Evolutionary conservation across 805 yeast species (phyloP), one percentile per base, ranked within the genome.

Genomic region (Starmerella vaccinii): DNA sequence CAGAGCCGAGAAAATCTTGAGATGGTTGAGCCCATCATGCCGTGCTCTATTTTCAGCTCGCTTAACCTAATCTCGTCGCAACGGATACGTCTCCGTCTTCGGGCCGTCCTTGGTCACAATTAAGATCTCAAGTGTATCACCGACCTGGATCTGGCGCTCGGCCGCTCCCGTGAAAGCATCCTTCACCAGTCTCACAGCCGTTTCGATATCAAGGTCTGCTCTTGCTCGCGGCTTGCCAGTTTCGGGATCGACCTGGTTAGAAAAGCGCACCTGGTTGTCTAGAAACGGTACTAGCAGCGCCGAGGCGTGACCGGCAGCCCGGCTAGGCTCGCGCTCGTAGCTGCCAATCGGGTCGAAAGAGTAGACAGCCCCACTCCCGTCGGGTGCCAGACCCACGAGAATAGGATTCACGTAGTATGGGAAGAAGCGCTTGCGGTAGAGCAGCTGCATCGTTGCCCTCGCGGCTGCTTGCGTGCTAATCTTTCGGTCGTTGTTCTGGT

Each of bases 301-400:
- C 1, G 97, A 92, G 26, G 97, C 97, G 13, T 97, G 92, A 39
- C 98, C 98, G 57, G 95, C 97, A 2, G 97, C 97, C 63, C 97
- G 79, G 69, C 96, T 87, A 65, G 89, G 95, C 67, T 89, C 97
- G 62, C 96, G 80, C 70, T 92, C 97, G 65, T 92, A 92, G 1
- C 96, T 87, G 3, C 98, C 98, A 51, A 92, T 95, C 1, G 97
- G 97, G 66, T 92, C 98, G 66, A 86, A 92, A 13, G 97, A 89
- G 67, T 85, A 92, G 33, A 92, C 86, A 2, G 95, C 87, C 35
- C 98, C 98, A 61, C 82, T 82, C 12, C 98, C 98, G 51, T 82
- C 80, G 49, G 79, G 83, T 63, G 88, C 97, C 57, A 92, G 73
- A 18, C 98, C 98, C 3, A 96, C 96, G 61, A 92, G 75, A 60